Conservation (phyloP, 2,329 filamentous ascomycete species). For the Cordyceps javanica region DNA sequence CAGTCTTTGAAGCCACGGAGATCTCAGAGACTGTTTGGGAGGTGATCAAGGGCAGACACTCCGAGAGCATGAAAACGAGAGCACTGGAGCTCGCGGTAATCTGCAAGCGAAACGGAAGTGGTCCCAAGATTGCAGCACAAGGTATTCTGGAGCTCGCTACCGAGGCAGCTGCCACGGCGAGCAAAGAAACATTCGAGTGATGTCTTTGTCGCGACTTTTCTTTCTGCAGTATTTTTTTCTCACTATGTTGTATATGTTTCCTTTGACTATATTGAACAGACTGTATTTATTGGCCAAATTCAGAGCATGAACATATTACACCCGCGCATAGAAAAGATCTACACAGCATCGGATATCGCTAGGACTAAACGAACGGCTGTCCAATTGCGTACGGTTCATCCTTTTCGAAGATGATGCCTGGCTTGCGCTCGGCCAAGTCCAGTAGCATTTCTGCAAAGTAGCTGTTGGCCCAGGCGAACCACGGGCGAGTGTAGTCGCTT, state of each 20-base stretch:
- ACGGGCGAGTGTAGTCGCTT: slow-evolving; percentile 35
- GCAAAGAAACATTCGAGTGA: not conserved
- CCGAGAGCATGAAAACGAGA: slow-evolving; percentile 11
- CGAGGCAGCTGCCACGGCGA: not conserved
- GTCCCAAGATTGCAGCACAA: slow-evolving; percentile 23
- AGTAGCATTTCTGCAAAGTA: slow-evolving; percentile 44
- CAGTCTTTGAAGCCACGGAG: slow-evolving; percentile 20
- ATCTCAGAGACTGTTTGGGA: slow-evolving; percentile 15
- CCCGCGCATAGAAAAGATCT: not conserved
- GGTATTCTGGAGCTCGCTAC: slow-evolving; percentile 9
- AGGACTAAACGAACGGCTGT: not conserved
- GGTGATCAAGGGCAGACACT: slow-evolving; percentile 15
- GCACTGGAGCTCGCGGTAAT: slow-evolving; percentile 11
- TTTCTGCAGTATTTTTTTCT: not conserved
- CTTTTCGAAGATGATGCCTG: slow-evolving; percentile 55
- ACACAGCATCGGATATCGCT: not conserved
- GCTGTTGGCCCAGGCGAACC: slow-evolving; percentile 41
- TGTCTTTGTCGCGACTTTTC: not conserved
- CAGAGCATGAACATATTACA: not conserved
- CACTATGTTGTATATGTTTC: not conserved
- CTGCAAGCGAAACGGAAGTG: slow-evolving; percentile 14
- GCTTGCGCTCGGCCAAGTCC: slow-evolving; percentile 75
- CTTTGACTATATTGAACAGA: not conserved
- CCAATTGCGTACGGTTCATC: slow-evolving; percentile 17
- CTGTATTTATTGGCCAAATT: not conserved